These are phyloP conservation scores for Seiridium unicorne DNA, from an alignment of 2,329 filamentous ascomycete species.

Conservation along the genomic window DNA sequence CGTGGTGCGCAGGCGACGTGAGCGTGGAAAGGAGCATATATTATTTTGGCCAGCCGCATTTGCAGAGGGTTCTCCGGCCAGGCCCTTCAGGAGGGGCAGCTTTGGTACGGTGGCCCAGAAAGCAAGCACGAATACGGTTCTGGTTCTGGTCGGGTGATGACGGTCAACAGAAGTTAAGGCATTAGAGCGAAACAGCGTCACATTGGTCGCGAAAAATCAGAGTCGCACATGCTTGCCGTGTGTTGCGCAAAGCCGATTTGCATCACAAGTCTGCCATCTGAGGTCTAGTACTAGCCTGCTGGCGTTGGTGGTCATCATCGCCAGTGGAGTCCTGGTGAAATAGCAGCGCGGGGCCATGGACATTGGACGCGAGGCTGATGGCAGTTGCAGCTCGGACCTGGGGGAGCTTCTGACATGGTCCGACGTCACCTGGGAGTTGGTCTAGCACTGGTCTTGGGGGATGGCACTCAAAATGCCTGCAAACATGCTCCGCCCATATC, in stretches of 20 bases:
- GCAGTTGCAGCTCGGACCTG: too few relatives aligned
- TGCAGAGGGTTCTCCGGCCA: background rate
- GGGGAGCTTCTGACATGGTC: too few relatives aligned
- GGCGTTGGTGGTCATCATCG: background rate
- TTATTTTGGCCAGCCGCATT: background rate
- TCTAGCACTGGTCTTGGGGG: too few relatives aligned
- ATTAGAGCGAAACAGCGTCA: background rate
- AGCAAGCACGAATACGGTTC: background rate
- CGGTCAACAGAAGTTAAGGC: background rate
- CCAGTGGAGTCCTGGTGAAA: background rate
- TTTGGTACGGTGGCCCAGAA: background rate
- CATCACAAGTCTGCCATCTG: background rate
- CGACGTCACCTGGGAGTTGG: too few relatives aligned
- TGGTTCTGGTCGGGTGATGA: background rate
- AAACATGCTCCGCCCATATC: too few relatives aligned
- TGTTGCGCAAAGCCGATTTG: background rate
- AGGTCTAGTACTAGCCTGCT: background rate
- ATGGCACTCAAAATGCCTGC: too few relatives aligned
- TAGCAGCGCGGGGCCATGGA: background rate
- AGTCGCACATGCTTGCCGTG: background rate
- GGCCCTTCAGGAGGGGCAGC: background rate
- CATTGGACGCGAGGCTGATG: background rate
- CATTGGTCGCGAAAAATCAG: background rate
- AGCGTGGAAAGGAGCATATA: background rate
- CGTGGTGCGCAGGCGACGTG: background rate